Base-by-base conservation (phyloP, 1,284 basidiomycete genomes). In the Microbotryum silenes-acaulis region DNA sequence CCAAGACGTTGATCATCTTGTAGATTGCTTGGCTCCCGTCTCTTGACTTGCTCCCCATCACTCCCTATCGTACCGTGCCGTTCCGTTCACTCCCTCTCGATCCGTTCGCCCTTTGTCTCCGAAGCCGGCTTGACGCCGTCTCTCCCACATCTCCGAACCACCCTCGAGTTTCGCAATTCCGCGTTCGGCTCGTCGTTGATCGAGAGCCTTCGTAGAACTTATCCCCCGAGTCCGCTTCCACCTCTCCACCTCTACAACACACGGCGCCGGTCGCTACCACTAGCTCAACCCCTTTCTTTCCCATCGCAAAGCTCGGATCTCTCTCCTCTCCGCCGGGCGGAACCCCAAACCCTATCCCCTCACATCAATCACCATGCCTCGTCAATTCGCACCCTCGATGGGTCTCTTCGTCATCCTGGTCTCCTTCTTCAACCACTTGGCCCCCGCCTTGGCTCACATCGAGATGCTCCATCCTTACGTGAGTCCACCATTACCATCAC, bases 401-500 rank as follows among this genome's bases (percentile, higher is more conserved):
- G 50, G 25, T 20, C 16, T 47, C 1, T 33, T 57, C 6, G 31
- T 27, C 27, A 27, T n/a, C 9, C 47, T 25, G n/a, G 23, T 10
- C 45, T 59, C 29, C 12, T 37, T 9, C 9, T 37, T 37, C 12
- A 10, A 14, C 37, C 37, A 37, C 37, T 14, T 50, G 48, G 27
- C 5, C 9, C 48, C 21, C 18, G 61, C n/a, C 18, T 27, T 9
- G 3, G 64, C 61, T 0, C 64, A 65, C 53, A 54, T 65, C 20
- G 50, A 63, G 25, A 54, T 65, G 7, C 21, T 54, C 18, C 63
- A 53, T 49, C 64, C 64, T n/a, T 55, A 6, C 63, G 63, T 65
- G n/a, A 45, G 63, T 56, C 44, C 21, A 27, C 27, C 27, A 27
- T 27, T 27, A 27, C 6, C 27, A 27, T 27, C 27, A 27, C 27